Percentiles rank a stretch among this genome's conserved stretches.
These are phyloP conservation scores for Laetiporus sulphureus DNA, from an alignment of 1,284 basidiomycete species.

Conservation along the genomic window DNA sequence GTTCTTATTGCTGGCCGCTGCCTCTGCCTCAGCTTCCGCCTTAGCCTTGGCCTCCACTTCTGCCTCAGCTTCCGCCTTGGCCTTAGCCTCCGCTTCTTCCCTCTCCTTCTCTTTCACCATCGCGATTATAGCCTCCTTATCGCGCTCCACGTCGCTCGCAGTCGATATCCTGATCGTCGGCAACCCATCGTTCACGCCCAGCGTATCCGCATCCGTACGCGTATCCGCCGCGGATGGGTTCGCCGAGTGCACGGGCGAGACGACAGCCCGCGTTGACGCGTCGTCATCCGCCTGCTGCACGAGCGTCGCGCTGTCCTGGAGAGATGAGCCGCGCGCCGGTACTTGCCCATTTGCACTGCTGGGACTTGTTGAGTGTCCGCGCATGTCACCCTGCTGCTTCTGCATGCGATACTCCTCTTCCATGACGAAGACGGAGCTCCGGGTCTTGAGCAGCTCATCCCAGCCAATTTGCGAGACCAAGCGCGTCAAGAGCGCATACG, in stretches of 20 bases:
- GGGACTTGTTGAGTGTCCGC: constrained; percentile 50
- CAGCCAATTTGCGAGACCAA: constrained; percentile 94
- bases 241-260: constrained; percentile 21
- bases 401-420: constrained; percentile 97
- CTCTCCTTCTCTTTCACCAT: constrained; percentile 13
- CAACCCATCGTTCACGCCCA: constrained; percentile 37
- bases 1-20: too few species aligned
- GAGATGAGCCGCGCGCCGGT: constrained; percentile 14
- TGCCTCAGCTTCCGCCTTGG: too few species aligned
- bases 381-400: constrained; percentile 61
- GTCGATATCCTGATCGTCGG: constrained; percentile 89
- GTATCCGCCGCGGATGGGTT: constrained; percentile 8
- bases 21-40: constrained; percentile 26
- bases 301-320: constrained; percentile 21
- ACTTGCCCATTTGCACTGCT: constrained; percentile 23
- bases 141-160: constrained; percentile 59
- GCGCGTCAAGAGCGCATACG: constrained; percentile 85
- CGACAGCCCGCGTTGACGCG: constrained; percentile 64
- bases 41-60: constrained; percentile 13
- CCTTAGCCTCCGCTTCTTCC: constrained; percentile 26
- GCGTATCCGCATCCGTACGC: constrained; percentile 20
- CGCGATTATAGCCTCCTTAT: constrained; percentile 27
- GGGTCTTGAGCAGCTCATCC: constrained; percentile 95
- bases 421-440: constrained; percentile 97
- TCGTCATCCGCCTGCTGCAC: constrained; percentile 54